Conservation (phyloP, 352 stramenopile genomes). For the Globisporangium irregulare region DNA sequence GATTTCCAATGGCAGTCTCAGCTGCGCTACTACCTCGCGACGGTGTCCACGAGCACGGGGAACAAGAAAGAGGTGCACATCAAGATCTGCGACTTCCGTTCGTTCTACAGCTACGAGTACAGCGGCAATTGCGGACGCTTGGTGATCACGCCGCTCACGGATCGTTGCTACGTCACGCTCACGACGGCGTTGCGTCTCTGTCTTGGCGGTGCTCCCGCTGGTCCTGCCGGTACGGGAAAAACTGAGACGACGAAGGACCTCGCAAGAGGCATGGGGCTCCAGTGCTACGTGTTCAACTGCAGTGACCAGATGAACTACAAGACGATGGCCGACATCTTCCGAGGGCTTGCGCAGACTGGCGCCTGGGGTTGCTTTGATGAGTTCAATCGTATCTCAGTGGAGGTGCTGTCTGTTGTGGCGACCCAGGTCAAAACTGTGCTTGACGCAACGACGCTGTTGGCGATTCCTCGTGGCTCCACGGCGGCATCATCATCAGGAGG, state of each 20-base stretch:
- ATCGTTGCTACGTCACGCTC: slow-evolving; percentile 84
- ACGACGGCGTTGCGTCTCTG: slow-evolving; percentile 78
- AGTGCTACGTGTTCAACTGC: slow-evolving; percentile 89
- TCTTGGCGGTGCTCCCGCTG: slow-evolving; percentile 72
- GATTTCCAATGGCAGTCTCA: slow-evolving; percentile 96
- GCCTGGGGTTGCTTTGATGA: slow-evolving; percentile 97
- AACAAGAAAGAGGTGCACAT: slow-evolving; percentile 79
- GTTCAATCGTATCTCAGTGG: slow-evolving; percentile 96
- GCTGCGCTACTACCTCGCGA: slow-evolving; percentile 90
- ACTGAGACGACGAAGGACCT: slow-evolving; percentile 88
- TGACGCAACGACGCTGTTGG: slow-evolving; percentile 65
- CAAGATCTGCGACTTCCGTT: slow-evolving; percentile 89
- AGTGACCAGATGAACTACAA: slow-evolving; percentile 94
- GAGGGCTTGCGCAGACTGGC: slow-evolving; percentile 91
- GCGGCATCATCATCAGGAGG: slow-evolving; percentile 19
- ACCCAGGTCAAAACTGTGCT: slow-evolving; percentile 98
- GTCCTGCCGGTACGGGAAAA: slow-evolving; percentile 82
- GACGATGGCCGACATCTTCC: slow-evolving; percentile 96
- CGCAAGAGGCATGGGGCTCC: slow-evolving; percentile 65
- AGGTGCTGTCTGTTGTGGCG: slow-evolving; percentile 94
- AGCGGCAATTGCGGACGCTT: slow-evolving; percentile 91
- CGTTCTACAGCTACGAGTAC: slow-evolving; percentile 96
- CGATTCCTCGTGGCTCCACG: slow-evolving; percentile 14
- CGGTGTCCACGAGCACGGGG: slow-evolving; percentile 33
- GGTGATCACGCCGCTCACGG: slow-evolving; percentile 82